These are phyloP conservation scores for Talaromyces islandicus DNA, from an alignment of 2,329 filamentous ascomycete genomes.

Conservation along the genomic window DNA sequence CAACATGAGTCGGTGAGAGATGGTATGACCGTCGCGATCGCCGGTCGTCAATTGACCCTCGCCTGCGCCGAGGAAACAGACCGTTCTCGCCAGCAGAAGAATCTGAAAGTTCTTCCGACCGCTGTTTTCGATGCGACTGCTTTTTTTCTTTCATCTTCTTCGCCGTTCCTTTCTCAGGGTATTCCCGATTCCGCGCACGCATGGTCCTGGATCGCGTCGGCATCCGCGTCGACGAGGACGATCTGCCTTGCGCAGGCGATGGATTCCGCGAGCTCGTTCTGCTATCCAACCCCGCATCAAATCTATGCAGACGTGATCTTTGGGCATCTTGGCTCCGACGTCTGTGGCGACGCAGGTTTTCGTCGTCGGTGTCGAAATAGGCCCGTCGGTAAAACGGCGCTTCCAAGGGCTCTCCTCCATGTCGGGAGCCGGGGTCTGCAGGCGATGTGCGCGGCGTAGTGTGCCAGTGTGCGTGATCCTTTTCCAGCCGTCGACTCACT, in stretches of 20 bases:
- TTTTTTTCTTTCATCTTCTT: not conserved
- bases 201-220: conserved; percentile 19
- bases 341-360: conserved; percentile 1
- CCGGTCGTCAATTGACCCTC: conserved; percentile 12
- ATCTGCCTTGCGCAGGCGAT: conserved; percentile 2
- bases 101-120: conserved; percentile 15
- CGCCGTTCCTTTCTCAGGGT: conserved; percentile 11
- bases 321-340: conserved; percentile 4
- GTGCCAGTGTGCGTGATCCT: conserved; percentile 48
- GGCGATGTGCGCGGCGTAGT: conserved; percentile 24
- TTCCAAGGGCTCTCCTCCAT: conserved; percentile 19
- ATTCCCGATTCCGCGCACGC: conserved; percentile 14
- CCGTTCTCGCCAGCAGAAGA: conserved; percentile 18
- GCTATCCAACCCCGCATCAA: not conserved
- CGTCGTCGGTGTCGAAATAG: conserved; percentile 5
- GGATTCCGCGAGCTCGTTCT: conserved; percentile 8
- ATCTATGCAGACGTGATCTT: conserved; percentile 1
- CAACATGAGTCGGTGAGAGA: conserved; percentile 21
- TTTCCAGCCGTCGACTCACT: conserved; percentile 64
- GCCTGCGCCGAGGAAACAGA: conserved; percentile 12
- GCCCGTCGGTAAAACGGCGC: conserved; percentile 13
- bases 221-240: conserved; percentile 19
- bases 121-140: not conserved
- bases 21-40: conserved; percentile 15
- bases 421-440: conserved; percentile 21